A percentile compares a stretch with the other conserved stretches of the same genome.
phyloP scores from a whole-genome alignment of 352 stramenopile species.

The Sclerospora graminicola region DNA sequence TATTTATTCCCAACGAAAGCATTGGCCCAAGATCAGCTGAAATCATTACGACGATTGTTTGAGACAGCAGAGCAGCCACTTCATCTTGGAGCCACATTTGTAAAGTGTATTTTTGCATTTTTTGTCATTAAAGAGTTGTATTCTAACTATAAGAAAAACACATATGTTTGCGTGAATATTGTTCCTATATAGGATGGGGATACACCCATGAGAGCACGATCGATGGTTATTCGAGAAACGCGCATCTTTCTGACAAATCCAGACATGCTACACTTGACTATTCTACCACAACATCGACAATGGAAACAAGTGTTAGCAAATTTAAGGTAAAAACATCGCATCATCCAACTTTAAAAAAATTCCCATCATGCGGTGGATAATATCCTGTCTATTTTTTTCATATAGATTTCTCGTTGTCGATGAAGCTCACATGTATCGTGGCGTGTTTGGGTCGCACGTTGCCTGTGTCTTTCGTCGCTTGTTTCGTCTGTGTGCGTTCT shows the following conservation, averaged over 20 bases:
- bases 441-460: constrained; percentile 77
- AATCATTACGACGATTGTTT: constrained; percentile 75
- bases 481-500: constrained; percentile 79
- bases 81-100: constrained; percentile 56
- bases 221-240: constrained; percentile 69
- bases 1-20: constrained; percentile 98
- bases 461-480: constrained; percentile 86
- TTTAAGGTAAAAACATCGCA: constrained; percentile 85
- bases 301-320: constrained; percentile 87
- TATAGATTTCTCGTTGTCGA: constrained; percentile 68
- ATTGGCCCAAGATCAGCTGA: constrained; percentile 96
- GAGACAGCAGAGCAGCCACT: constrained; percentile 32
- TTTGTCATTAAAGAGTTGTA: too few species aligned
- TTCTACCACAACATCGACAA: constrained; percentile 88
- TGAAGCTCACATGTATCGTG: constrained; percentile 93
- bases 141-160: too few species aligned
- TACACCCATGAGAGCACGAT: constrained; percentile 84
- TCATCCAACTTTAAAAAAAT: too few species aligned
- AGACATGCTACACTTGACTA: constrained; percentile 96
- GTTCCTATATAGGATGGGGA: constrained; percentile 86
- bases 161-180: background rate
- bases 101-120: too few species aligned
- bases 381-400: too few species aligned
- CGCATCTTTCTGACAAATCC: constrained; percentile 98
- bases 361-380: too few species aligned